Evolutionary conservation across 169 alveolate species (phyloP), one percentile per base, ranked within the genome.

Genomic region (Eimeria brunetti): DNA sequence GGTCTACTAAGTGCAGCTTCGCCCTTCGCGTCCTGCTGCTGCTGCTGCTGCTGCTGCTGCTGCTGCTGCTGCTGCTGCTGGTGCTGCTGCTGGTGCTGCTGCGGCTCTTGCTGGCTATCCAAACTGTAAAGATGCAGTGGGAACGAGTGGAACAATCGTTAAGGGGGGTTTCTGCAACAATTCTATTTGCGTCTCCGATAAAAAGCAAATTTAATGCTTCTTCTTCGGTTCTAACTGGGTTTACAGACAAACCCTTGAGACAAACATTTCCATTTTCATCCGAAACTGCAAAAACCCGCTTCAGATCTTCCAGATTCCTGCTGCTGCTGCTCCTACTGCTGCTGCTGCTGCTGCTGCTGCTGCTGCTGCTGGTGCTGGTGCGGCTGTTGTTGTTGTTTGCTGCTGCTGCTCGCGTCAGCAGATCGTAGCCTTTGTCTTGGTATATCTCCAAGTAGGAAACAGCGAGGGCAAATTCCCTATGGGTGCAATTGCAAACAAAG

Each of bases 81-180:
- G n/a, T 12, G 49, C 96, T 85, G 33, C n/a, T n/a, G n/a, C n/a
- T n/a, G n/a, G n/a, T n/a, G n/a, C n/a, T n/a, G n/a, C n/a, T n/a
- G n/a, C n/a, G n/a, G n/a, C n/a, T n/a, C n/a, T 89, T 88, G 83
- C 98, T 96, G 97, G 98, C 99, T n/a, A 99, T 96, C 98, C 98
- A 98, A 1, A 99, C 97, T 91, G 98, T 98, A 97, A 99, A 99
- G 91, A 98, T 98, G 97, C 99, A 98, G 97, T 99, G 99, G 30
- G 99, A 98, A 22, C 99, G 96, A 20, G 99, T 98, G 46, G 99
- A 98, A 3, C 99, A 99, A 95, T 99, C 99, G 96, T 99, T 98
- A 97, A 98, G 98, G 7, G 99, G 99, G 27, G 99, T 99, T 95
- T 98, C 99, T 44, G 99, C 98, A 0, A 99, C 99, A 1, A 98